Conservation (phyloP, 2,329 filamentous ascomycete species). For the Neofusicoccum sp. region DNA sequence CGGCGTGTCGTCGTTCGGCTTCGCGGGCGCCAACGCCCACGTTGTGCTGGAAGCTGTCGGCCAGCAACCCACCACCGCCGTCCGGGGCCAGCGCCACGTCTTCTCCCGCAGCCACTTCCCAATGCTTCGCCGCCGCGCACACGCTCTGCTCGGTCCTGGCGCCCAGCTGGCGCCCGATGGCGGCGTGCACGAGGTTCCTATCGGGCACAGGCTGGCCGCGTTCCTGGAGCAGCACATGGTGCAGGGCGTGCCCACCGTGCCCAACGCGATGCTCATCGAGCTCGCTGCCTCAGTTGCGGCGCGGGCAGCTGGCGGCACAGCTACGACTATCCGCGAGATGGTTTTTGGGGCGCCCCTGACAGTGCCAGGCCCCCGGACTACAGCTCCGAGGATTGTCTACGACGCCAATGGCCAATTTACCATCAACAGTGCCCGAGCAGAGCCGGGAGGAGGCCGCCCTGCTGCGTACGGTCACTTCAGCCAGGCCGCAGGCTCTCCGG, state of each 20-base stretch:
- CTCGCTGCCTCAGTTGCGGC: neutral
- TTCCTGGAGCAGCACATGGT: neutral
- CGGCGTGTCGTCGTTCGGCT: slow-evolving; percentile 25
- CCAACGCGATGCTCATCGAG: neutral
- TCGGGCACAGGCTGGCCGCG: neutral
- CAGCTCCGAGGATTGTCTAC: neutral
- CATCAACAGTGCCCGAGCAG: neutral
- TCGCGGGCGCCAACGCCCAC: slow-evolving; percentile 33
- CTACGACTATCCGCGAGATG: neutral
- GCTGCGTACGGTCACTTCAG: neutral
- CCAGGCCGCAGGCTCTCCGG: neutral
- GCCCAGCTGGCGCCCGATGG: neutral
- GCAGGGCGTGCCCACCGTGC: neutral
- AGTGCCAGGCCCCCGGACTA: neutral
- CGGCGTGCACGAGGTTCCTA: neutral
- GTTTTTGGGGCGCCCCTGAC: neutral
- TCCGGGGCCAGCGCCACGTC: neutral
- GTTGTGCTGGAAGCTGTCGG: slow-evolving; percentile 27
- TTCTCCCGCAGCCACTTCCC: neutral
- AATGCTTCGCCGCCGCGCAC: neutral
- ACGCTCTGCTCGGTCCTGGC: neutral
- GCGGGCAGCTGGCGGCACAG: too few species aligned
- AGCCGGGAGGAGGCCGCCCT: neutral
- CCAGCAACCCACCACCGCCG: neutral
- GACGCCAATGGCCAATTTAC: neutral